Evolutionary conservation across 768 basidiomycete genomes (phyloP).

Genomic region (Coprinellus aureogranulatus): DNA sequence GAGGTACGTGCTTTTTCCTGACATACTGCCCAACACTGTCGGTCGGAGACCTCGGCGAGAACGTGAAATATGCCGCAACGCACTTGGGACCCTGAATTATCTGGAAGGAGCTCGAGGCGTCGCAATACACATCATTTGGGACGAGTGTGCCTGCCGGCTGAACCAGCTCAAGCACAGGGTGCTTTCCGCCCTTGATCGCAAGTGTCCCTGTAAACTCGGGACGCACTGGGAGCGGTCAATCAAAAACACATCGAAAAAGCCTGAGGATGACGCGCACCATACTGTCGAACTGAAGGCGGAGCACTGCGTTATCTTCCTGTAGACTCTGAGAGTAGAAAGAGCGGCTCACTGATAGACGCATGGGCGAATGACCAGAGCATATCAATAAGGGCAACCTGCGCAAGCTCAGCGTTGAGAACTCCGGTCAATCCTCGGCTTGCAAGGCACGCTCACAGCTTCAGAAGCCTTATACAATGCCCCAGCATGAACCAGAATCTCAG

Average conservation of each 20-base stretch:
- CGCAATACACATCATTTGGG: constrained; percentile 89
- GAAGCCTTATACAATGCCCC: constrained; percentile 86
- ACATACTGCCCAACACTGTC: constrained; percentile 43
- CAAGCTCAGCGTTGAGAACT: background rate
- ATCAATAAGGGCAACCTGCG: constrained; percentile 81
- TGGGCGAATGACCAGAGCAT: constrained; percentile 90
- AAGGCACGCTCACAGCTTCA: constrained; percentile 75
- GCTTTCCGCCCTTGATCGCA: constrained; percentile 85
- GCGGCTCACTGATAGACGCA: constrained; percentile 74
- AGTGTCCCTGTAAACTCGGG: constrained; percentile 90
- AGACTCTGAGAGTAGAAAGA: constrained; percentile 8
- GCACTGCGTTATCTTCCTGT: no score
- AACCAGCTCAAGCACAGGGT: constrained; percentile 80
- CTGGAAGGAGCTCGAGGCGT: constrained; percentile 82
- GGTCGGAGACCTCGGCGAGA: no score
- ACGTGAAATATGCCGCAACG: no score
- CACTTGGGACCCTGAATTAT: constrained; percentile 90
- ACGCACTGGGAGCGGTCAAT: constrained; percentile 54
- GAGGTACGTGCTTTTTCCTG: constrained; percentile 93
- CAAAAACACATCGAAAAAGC: no score
- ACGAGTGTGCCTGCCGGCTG: constrained; percentile 69
- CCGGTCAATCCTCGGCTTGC: no score
- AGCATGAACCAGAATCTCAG: constrained; percentile 65
- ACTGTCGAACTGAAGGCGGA: constrained; percentile 51
- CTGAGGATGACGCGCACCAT: constrained; percentile 32